Conservation (phyloP, 306 rosid genomes). For the Astragalus glycyphyllos region DNA sequence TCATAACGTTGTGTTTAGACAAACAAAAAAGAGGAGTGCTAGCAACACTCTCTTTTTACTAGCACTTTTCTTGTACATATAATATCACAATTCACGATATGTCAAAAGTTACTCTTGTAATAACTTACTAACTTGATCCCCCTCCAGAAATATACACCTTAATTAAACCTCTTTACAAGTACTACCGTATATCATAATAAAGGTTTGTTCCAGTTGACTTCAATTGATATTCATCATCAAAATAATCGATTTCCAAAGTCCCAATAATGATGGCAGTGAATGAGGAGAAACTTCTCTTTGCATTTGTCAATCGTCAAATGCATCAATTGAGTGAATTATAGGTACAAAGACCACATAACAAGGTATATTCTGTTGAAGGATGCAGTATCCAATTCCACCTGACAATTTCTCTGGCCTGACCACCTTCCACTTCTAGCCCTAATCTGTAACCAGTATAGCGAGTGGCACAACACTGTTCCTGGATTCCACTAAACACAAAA, state of each 20-base stretch:
- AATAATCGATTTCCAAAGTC: slow-evolving; percentile 9
- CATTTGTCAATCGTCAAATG: slow-evolving; percentile 28
- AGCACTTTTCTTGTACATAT: too few relatives aligned
- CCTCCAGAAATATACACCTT: too few relatives aligned
- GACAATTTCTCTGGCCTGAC: slow-evolving; percentile 28
- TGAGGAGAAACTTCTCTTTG: not conserved
- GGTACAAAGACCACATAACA: slow-evolving; percentile 38
- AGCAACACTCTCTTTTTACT: too few relatives aligned
- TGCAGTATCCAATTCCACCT: slow-evolving; percentile 41
- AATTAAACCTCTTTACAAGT: not conserved
- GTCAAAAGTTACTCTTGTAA: too few relatives aligned
- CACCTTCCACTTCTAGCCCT: slow-evolving; percentile 39
- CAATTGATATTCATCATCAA: not conserved
- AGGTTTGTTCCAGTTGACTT: slow-evolving; percentile 3
- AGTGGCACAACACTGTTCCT: slow-evolving; percentile 37
- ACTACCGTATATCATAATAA: not conserved
- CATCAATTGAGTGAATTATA: slow-evolving; percentile 4
- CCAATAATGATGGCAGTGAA: not conserved
- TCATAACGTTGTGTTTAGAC: too few relatives aligned
- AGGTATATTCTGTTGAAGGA: slow-evolving; percentile 34
- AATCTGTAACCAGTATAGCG: slow-evolving; percentile 23
- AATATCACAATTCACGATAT: too few relatives aligned
- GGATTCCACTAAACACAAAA: slow-evolving; percentile 47
- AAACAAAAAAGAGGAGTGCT: too few relatives aligned
- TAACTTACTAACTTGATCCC: too few relatives aligned